These are phyloP conservation scores for Metschnikowia vanudenii DNA, from an alignment of 805 yeast species.

Conservation along the genomic window DNA sequence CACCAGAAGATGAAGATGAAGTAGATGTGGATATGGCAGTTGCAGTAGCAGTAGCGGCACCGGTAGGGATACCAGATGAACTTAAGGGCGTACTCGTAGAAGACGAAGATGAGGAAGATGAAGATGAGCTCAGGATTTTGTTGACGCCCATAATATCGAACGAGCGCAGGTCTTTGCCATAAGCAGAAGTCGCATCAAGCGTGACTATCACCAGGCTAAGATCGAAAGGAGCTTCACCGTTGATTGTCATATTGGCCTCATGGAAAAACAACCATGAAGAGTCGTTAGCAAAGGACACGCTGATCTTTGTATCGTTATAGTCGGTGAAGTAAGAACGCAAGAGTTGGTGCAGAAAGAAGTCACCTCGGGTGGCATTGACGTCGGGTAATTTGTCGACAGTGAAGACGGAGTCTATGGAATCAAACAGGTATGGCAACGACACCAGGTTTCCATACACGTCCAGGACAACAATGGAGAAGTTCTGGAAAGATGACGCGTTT, in stretches of 20 bases:
- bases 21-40: slow-evolving; percentile 25
- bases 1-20: slow-evolving; percentile 24
- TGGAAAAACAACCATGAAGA: slow-evolving; percentile 67
- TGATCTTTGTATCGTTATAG: slow-evolving; percentile 46
- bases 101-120: slow-evolving; percentile 23
- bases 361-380: slow-evolving; percentile 67
- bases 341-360: slow-evolving; percentile 57
- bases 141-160: slow-evolving; percentile 55
- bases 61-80: slow-evolving; percentile 24
- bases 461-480: slow-evolving; percentile 54
- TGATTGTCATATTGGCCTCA: slow-evolving; percentile 57
- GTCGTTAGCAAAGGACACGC: slow-evolving; percentile 38
- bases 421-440: slow-evolving; percentile 55
- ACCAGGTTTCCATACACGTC: slow-evolving; percentile 65
- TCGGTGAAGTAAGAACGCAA: slow-evolving; percentile 57
- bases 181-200: slow-evolving; percentile 31
- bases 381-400: slow-evolving; percentile 51
- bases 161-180: slow-evolving; percentile 31
- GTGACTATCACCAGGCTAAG: slow-evolving; percentile 25
- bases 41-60: slow-evolving; percentile 29
- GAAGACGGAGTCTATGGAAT: slow-evolving; percentile 54
- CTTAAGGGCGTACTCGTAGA: slow-evolving; percentile 22
- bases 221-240: slow-evolving; percentile 56
- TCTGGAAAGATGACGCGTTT: slow-evolving; percentile 34
- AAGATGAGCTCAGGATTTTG: slow-evolving; percentile 14